Conservation (phyloP, 202 grass and related monocot species). For the Musa balbisiana region DNA sequence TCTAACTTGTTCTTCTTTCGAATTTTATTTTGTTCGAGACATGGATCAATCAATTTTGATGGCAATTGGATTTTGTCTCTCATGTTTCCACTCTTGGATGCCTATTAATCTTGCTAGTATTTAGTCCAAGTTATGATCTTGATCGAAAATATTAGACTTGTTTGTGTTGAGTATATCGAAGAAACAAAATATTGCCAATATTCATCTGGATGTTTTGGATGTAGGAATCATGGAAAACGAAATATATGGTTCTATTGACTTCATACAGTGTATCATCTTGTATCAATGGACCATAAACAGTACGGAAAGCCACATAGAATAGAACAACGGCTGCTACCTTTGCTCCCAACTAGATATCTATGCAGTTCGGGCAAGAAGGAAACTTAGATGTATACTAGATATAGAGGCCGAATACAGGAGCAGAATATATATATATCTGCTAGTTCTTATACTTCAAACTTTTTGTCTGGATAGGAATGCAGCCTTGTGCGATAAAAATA, state of each 20-base stretch:
- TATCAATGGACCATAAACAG: neutral
- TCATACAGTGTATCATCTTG: neutral
- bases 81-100: neutral
- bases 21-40: neutral
- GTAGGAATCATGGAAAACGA: neutral
- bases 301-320: neutral
- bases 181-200: neutral
- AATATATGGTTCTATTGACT: too few relatives aligned
- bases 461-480: too few relatives aligned
- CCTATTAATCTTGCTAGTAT: neutral
- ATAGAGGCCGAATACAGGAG: neutral
- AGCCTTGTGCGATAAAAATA: neutral
- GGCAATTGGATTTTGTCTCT: neutral
- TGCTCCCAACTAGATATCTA: too few relatives aligned
- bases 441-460: neutral
- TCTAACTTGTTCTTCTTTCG: neutral
- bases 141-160: neutral
- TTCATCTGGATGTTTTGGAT: neutral
- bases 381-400: neutral
- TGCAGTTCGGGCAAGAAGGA: neutral
- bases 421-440: neutral
- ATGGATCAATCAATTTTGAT: neutral
- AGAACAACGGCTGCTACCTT: too few relatives aligned
- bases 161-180: neutral
- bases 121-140: neutral